Evolutionary conservation across 1,284 basidiomycete species (phyloP).

Genomic region (Moesziomyces globuligerus): DNA sequence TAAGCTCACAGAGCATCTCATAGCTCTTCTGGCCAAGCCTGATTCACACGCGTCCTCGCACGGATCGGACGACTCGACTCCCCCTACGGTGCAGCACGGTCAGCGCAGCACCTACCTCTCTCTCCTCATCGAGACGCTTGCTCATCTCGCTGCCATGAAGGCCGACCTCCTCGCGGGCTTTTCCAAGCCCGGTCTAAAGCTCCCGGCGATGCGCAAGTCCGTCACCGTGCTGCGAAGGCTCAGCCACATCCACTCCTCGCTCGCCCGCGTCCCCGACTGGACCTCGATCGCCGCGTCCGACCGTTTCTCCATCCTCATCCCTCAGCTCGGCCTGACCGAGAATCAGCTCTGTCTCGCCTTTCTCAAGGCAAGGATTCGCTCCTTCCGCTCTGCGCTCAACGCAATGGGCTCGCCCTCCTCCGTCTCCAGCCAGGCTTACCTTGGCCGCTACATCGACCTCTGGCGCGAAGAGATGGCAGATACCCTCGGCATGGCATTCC

Average conservation of each 20-base stretch:
- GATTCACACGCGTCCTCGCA: not conserved
- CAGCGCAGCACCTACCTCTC: slow-evolving; percentile 70
- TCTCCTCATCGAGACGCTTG: slow-evolving; percentile 77
- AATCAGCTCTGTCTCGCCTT: slow-evolving; percentile 77
- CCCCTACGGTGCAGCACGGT: not conserved
- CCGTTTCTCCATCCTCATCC: not conserved
- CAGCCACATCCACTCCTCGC: slow-evolving; percentile 66
- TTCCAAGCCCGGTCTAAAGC: slow-evolving; percentile 80
- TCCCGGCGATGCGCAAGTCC: slow-evolving; percentile 87
- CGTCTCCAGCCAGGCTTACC: slow-evolving; percentile 27
- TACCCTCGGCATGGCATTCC: slow-evolving; percentile 85
- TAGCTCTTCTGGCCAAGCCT: slow-evolving; percentile 67
- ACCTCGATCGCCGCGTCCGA: not conserved
- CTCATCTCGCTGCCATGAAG: slow-evolving; percentile 74
- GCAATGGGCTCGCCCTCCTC: slow-evolving; percentile 30
- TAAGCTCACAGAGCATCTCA: slow-evolving; percentile 78
- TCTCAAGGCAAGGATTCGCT: slow-evolving; percentile 74
- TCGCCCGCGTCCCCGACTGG: slow-evolving; percentile 17
- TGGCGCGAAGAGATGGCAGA: slow-evolving; percentile 94
- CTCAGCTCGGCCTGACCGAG: slow-evolving; percentile 71
- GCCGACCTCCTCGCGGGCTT: slow-evolving; percentile 79
- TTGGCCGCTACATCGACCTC: slow-evolving; percentile 79
- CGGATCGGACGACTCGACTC: not conserved
- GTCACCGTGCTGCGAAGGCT: slow-evolving; percentile 85
- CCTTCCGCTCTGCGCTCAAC: slow-evolving; percentile 71